phyloP scores from a whole-genome alignment of 306 rosid genomes.

The Coriaria nepalensis region DNA sequence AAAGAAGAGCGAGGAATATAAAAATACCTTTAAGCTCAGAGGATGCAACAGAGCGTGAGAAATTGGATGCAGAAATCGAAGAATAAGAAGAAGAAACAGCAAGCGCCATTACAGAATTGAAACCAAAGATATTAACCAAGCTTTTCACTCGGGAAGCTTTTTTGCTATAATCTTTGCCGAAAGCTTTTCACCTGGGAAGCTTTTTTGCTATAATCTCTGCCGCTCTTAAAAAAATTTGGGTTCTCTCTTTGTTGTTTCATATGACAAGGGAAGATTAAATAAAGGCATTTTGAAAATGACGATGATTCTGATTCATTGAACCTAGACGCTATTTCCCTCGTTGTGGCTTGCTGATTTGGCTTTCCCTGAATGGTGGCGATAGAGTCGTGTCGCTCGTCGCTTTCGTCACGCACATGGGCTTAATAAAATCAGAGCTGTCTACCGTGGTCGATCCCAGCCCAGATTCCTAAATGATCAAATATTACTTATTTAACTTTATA shows the following conservation, averaged over 20 bases:
- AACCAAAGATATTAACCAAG: not conserved
- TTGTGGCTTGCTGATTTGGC: conserved; percentile 13
- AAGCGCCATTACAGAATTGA: conserved; percentile 38
- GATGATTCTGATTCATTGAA: conserved; percentile 34
- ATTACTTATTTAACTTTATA: too few species aligned
- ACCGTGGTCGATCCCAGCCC: too few species aligned
- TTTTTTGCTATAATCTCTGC: not conserved
- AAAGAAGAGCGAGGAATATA: not conserved
- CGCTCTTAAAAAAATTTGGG: not conserved
- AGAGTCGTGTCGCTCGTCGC: conserved; percentile 18
- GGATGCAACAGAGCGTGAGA: conserved; percentile 24
- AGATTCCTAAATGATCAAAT: too few species aligned
- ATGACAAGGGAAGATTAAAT: conserved; percentile 6
- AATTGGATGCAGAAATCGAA: conserved; percentile 24
- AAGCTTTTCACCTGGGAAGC: not conserved
- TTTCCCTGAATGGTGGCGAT: not conserved
- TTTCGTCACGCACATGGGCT: conserved; percentile 16
- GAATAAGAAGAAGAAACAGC: conserved; percentile 44
- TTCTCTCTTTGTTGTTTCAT: not conserved
- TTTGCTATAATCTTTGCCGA: not conserved
- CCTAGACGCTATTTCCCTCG: conserved; percentile 18
- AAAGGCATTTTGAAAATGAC: conserved; percentile 8
- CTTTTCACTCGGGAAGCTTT: not conserved
- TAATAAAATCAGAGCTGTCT: too few species aligned
- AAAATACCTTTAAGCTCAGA: conserved; percentile 38